These are phyloP conservation scores for Leccinum barrowsii DNA, from an alignment of 768 basidiomycete species.

Conservation along the genomic window DNA sequence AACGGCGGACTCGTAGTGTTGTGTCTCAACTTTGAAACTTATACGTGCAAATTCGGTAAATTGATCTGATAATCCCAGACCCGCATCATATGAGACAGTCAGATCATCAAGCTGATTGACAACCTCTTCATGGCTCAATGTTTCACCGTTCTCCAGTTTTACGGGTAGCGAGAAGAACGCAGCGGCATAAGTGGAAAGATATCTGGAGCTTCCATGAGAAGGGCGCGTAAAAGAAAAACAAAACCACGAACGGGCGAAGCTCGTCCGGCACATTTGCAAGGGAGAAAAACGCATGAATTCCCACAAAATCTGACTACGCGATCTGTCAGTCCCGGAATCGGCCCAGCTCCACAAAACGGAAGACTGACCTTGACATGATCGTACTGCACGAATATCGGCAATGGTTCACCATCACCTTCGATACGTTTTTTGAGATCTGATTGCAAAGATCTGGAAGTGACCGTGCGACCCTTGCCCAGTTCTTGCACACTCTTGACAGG, in stretches of 20 bases:
- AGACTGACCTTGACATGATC: slow-evolving; percentile 79
- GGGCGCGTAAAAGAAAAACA: slow-evolving; percentile 33
- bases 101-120: slow-evolving; percentile 86
- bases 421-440: slow-evolving; percentile 59
- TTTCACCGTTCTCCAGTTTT: slow-evolving; percentile 61
- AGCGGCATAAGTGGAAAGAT: slow-evolving; percentile 72
- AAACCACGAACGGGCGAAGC: slow-evolving; percentile 58
- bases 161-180: slow-evolving; percentile 91
- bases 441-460: slow-evolving; percentile 28
- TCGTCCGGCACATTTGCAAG: slow-evolving; percentile 65
- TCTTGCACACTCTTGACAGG: slow-evolving; percentile 69
- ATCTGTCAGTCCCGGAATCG: neutral
- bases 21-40: slow-evolving; percentile 79
- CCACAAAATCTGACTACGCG: slow-evolving; percentile 85
- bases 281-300: slow-evolving; percentile 76
- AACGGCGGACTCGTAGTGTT: slow-evolving; percentile 76
- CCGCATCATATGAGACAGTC: slow-evolving; percentile 82
- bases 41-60: slow-evolving; percentile 77
- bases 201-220: slow-evolving; percentile 40
- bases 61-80: slow-evolving; percentile 57
- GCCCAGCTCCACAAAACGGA: slow-evolving; percentile 1
- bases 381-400: slow-evolving; percentile 91
- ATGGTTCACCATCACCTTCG: slow-evolving; percentile 55
- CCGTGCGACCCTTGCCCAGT: slow-evolving; percentile 45
- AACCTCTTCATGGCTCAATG: slow-evolving; percentile 82